Percentiles rank a stretch among this genome's conserved stretches.
Evolutionary conservation across 495 filamentous ascomycete genomes (phyloP).

Genomic region (Elaphomyces granulatus): DNA sequence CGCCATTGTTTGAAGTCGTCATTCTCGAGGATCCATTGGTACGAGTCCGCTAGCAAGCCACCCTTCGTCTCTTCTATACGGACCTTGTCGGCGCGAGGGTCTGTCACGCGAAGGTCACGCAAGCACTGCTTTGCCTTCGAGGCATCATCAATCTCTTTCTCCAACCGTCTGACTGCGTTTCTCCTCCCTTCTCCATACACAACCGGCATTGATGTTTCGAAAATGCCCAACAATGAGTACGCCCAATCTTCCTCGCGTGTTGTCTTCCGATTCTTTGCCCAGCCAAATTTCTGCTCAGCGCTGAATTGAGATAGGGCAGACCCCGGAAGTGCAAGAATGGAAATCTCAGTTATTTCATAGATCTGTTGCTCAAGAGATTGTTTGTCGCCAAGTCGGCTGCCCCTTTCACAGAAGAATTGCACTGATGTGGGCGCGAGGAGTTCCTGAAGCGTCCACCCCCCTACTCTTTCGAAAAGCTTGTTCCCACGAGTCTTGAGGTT

Average conservation of each 20-base stretch:
- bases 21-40: conserved; percentile 29
- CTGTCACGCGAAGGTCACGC: conserved; percentile 4
- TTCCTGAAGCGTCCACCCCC: no score
- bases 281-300: background rate
- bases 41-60: conserved; percentile 25
- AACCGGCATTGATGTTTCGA: conserved; percentile 1
- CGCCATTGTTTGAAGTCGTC: conserved; percentile 22
- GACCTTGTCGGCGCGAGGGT: conserved; percentile 19
- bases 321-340: background rate
- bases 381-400: conserved; percentile 2
- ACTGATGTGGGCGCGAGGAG: no score
- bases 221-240: conserved; percentile 1
- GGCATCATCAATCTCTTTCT: conserved; percentile 1
- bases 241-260: conserved; percentile 1
- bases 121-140: conserved; percentile 1
- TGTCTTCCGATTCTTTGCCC: conserved; percentile 2
- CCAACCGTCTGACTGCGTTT: conserved; percentile 1
- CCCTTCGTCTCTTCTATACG: conserved; percentile 28
- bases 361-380: background rate
- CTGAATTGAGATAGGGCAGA: background rate
- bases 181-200: conserved; percentile 1
- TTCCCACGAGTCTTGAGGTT: no score
- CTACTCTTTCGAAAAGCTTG: no score
- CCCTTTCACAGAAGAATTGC: conserved; percentile 1
- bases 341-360: conserved; percentile 1